phyloP scores from a whole-genome alignment of 164 flowering plant species.

The Cinnamomum micranthum region DNA sequence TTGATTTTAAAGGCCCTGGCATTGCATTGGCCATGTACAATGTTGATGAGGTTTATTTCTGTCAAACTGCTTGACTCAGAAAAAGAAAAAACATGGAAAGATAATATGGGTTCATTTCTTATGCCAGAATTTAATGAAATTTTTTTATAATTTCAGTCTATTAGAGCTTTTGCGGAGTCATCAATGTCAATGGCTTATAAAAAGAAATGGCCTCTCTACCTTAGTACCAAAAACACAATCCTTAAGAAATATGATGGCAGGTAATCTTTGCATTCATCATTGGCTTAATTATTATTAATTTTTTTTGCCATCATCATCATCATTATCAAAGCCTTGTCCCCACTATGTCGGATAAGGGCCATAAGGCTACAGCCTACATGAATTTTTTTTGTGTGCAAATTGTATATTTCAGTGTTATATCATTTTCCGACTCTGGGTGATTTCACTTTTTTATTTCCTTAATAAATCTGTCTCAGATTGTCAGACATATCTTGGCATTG shows the following conservation, averaged over 20 bases:
- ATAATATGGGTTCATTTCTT: background rate
- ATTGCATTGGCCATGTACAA: slow-evolving; percentile 95
- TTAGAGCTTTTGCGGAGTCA: slow-evolving; percentile 91
- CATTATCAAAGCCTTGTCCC: too few relatives aligned
- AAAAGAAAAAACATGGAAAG: background rate
- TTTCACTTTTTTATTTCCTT: background rate
- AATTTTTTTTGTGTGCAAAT: too few relatives aligned
- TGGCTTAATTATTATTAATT: too few relatives aligned
- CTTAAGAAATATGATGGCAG: slow-evolving; percentile 99
- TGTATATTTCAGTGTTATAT: too few relatives aligned
- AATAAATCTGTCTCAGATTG: background rate
- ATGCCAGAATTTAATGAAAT: background rate
- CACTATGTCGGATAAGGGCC: too few relatives aligned
- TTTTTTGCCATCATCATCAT: too few relatives aligned
- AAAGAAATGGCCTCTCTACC: slow-evolving; percentile 97
- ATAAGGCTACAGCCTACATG: too few relatives aligned
- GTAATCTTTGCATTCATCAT: slow-evolving; percentile 27
- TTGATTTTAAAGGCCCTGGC: slow-evolving; percentile 85
- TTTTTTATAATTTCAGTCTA: slow-evolving; percentile 50
- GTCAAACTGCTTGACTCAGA: background rate
- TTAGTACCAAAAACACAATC: slow-evolving; percentile 97
- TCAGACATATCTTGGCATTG: background rate
- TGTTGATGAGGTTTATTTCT: slow-evolving; percentile 78
- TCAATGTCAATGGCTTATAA: slow-evolving; percentile 87
- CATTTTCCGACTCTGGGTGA: too few relatives aligned